These are phyloP conservation scores for Leccinum subgranulosum DNA, from an alignment of 768 basidiomycete species.

Conservation along the genomic window DNA sequence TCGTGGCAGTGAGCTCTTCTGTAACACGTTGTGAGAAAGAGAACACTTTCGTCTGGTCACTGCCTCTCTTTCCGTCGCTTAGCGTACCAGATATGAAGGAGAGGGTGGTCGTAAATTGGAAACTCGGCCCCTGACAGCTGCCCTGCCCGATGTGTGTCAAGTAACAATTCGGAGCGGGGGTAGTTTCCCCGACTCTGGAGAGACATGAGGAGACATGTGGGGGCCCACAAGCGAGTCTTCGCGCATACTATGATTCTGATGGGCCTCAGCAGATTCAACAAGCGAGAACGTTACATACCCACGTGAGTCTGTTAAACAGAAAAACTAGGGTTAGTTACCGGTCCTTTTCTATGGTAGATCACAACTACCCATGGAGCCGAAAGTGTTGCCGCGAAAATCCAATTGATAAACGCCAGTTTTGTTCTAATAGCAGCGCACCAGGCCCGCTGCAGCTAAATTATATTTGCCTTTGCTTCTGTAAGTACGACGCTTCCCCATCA, in stretches of 20 bases:
- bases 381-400: background rate
- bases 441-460: background rate
- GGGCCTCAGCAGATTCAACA: background rate
- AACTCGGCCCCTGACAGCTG: background rate
- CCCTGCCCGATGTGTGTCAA: constrained; percentile 1
- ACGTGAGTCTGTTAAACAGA: background rate
- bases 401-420: background rate
- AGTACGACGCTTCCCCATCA: background rate
- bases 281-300: background rate
- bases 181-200: background rate
- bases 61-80: background rate
- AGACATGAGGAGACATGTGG: background rate
- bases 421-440: background rate
- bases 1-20: background rate
- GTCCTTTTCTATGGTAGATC: background rate
- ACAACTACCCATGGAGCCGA: background rate
- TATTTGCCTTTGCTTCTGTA: background rate
- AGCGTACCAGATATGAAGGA: background rate
- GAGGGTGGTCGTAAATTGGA: background rate
- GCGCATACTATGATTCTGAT: background rate
- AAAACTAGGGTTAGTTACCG: background rate
- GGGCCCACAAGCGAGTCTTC: background rate
- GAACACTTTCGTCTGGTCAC: background rate
- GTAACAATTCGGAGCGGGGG: background rate
- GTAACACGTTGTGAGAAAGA: constrained; percentile 3